Evolutionary conservation across 257 asterid genomes (phyloP).

Genomic region (Fraxinus americana): DNA sequence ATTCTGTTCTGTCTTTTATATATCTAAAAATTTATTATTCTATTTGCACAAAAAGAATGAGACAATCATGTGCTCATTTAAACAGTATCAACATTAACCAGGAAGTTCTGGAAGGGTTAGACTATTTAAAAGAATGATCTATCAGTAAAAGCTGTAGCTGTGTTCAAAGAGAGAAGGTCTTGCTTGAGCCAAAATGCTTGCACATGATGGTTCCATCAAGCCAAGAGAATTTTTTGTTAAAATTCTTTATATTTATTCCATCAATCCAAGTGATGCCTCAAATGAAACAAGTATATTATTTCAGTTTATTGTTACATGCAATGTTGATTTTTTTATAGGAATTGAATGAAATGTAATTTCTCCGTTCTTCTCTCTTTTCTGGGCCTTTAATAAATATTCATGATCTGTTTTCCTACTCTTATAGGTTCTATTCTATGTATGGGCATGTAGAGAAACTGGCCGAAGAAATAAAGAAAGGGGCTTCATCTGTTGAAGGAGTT

Average conservation of each 20-base stretch:
- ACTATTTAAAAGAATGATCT: neutral
- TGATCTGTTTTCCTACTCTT: constrained; percentile 1
- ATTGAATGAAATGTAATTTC: neutral
- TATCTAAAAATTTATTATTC: too few relatives aligned
- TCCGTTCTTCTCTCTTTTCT: neutral
- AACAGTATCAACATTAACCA: too few relatives aligned
- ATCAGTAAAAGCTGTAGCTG: neutral
- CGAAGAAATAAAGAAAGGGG: constrained; percentile 75
- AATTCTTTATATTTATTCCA: neutral
- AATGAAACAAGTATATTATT: neutral
- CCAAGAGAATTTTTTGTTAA: neutral
- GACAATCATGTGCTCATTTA: too few relatives aligned
- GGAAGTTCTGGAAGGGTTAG: neutral
- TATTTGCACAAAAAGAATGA: too few relatives aligned
- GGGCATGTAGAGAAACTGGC: constrained; percentile 90
- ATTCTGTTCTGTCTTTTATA: too few relatives aligned
- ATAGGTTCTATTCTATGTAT: constrained; percentile 74
- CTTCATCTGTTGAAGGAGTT: constrained; percentile 74
- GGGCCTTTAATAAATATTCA: constrained; percentile 1
- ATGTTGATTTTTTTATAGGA: constrained; percentile 3
- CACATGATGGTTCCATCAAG: too few relatives aligned
- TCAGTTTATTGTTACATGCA: neutral
- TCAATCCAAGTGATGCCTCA: constrained; percentile 1
- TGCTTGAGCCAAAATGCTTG: too few relatives aligned
- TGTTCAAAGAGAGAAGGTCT: neutral